Conservation (phyloP, 352 stramenopile genomes). For the Peronospora belbahrii region DNA sequence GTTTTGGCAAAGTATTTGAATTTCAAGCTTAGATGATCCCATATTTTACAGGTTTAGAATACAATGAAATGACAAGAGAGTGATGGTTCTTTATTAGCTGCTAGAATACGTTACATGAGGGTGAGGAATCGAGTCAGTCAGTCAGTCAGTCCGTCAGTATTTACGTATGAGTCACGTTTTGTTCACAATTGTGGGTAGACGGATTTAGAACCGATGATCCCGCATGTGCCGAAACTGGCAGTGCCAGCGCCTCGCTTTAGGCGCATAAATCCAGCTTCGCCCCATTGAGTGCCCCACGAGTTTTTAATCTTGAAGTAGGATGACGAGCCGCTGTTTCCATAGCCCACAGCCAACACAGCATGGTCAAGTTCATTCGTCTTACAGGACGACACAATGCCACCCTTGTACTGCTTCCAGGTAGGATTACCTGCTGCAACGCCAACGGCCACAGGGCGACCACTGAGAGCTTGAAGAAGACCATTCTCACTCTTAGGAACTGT, state of each 20-base stretch:
- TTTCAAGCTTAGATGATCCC: too few relatives aligned
- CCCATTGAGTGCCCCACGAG: constrained; percentile 92
- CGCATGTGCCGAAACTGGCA: constrained; percentile 34
- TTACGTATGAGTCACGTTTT: too few relatives aligned
- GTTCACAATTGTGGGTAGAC: constrained; percentile 49
- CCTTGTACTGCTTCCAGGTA: constrained; percentile 96
- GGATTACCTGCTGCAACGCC: constrained; percentile 92
- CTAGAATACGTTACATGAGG: too few relatives aligned
- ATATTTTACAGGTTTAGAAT: too few relatives aligned
- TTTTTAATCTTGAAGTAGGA: constrained; percentile 96
- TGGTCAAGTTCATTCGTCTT: constrained; percentile 92
- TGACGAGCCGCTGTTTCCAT: constrained; percentile 41
- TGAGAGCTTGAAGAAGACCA: constrained; percentile 81
- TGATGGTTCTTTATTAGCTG: too few relatives aligned
- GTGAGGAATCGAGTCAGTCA: too few relatives aligned
- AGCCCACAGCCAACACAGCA: constrained; percentile 96
- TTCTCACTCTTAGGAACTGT: constrained; percentile 63
- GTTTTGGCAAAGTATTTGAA: too few relatives aligned
- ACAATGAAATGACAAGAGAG: too few relatives aligned
- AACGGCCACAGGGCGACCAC: constrained; percentile 89
- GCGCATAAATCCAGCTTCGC: constrained; percentile 90
- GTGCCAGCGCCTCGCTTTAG: constrained; percentile 75
- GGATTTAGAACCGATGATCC: constrained; percentile 45
- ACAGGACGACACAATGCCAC: constrained; percentile 82
- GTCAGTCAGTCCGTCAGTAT: too few relatives aligned